A percentile compares a stretch with the other conserved stretches of the same genome.
Conservation (phyloP, 179 eudicot genomes). For the Spinacia oleracea region DNA sequence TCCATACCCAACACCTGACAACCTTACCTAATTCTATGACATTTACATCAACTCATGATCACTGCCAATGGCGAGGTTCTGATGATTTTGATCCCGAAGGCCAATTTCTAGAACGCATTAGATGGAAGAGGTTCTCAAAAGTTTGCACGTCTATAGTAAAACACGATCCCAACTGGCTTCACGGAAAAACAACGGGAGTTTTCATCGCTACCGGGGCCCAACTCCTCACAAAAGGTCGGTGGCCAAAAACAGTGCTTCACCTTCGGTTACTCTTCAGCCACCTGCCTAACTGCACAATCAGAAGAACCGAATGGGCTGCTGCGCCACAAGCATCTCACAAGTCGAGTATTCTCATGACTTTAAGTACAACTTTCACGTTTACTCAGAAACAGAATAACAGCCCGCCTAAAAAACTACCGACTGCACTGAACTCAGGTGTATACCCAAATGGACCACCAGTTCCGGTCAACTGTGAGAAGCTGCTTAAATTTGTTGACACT, state of each 20-base stretch:
- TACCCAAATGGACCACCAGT: slow-evolving; percentile 89
- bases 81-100: slow-evolving; percentile 55
- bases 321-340: slow-evolving; percentile 66
- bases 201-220: slow-evolving; percentile 87
- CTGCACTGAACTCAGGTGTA: slow-evolving; percentile 78
- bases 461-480: slow-evolving; percentile 63
- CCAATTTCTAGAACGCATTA: slow-evolving; percentile 74
- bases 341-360: slow-evolving; percentile 62
- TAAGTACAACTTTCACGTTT: slow-evolving; percentile 78
- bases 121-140: slow-evolving; percentile 71
- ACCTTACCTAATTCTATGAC: slow-evolving; percentile 73
- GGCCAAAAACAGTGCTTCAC: slow-evolving; percentile 83
- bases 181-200: slow-evolving; percentile 51
- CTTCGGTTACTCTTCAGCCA: slow-evolving; percentile 71
- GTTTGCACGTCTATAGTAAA: slow-evolving; percentile 73
- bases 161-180: slow-evolving; percentile 70
- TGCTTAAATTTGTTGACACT: slow-evolving; percentile 68
- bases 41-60: slow-evolving; percentile 29
- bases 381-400: slow-evolving; percentile 49
- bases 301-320: slow-evolving; percentile 78
- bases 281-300: slow-evolving; percentile 66
- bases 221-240: slow-evolving; percentile 73
- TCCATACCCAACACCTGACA: slow-evolving; percentile 85
- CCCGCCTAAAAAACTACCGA: slow-evolving; percentile 58
- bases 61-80: slow-evolving; percentile 79